phyloP scores from a whole-genome alignment of 2,329 filamentous ascomycete species.

The Didymella lethalis region DNA sequence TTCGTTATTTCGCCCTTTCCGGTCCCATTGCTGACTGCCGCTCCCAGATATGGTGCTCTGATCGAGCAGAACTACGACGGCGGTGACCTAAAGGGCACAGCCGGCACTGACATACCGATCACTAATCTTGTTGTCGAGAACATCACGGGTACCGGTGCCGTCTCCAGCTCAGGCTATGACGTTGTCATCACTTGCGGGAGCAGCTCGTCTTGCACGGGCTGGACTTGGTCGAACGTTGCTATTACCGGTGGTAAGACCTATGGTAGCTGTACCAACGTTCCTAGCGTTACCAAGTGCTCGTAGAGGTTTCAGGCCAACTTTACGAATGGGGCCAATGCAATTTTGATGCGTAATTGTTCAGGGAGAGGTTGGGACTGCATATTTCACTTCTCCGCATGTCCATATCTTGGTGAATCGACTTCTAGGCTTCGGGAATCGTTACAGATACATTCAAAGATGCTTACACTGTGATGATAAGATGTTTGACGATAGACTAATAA shows the following conservation, averaged over 20 bases:
- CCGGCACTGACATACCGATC: slow-evolving; percentile 58
- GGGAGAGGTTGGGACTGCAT: background rate
- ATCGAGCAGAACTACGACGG: slow-evolving; percentile 63
- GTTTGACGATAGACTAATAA: no score
- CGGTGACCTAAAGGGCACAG: slow-evolving; percentile 51
- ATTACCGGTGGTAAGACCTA: slow-evolving; percentile 51
- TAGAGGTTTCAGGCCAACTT: slow-evolving; percentile 1
- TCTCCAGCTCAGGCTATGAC: slow-evolving; percentile 54
- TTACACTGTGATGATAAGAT: background rate
- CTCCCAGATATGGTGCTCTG: slow-evolving; percentile 53
- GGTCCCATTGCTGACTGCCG: background rate
- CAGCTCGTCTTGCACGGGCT: slow-evolving; percentile 59
- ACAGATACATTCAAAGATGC: background rate
- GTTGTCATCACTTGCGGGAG: slow-evolving; percentile 63
- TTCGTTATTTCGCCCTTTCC: background rate
- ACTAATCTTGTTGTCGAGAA: slow-evolving; percentile 52
- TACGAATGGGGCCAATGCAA: background rate
- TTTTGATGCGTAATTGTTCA: background rate
- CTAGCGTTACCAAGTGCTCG: slow-evolving; percentile 35
- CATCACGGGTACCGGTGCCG: slow-evolving; percentile 51
- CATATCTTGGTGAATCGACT: background rate
- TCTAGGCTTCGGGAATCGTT: background rate
- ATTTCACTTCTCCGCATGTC: background rate
- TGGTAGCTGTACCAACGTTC: slow-evolving; percentile 47
- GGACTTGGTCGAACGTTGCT: slow-evolving; percentile 60